Evolutionary conservation across 768 basidiomycete genomes (phyloP).

Genomic region (Suillus americanus): DNA sequence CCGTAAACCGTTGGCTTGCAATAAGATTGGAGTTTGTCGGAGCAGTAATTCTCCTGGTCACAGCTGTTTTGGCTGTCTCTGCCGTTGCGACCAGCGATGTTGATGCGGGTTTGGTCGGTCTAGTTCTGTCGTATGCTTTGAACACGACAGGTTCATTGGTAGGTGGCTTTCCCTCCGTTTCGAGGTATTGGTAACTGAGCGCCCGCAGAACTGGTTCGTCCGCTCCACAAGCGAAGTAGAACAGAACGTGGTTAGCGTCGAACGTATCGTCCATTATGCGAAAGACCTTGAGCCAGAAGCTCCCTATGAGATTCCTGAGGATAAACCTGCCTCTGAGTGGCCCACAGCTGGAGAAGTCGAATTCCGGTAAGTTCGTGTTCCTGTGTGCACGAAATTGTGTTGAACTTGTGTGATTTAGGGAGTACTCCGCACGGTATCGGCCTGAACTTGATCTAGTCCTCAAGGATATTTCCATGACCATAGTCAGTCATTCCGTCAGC

Average conservation of each 20-base stretch:
- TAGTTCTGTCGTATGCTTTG: slow-evolving; percentile 83
- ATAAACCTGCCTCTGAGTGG: slow-evolving; percentile 60
- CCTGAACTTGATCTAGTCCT: slow-evolving; percentile 78
- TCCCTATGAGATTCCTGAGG: slow-evolving; percentile 62
- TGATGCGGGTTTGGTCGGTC: slow-evolving; percentile 85
- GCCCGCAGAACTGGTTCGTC: slow-evolving; percentile 72
- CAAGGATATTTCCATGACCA: slow-evolving; percentile 67
- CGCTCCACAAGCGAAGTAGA: slow-evolving; percentile 86
- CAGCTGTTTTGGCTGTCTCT: slow-evolving; percentile 62
- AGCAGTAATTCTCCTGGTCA: slow-evolving; percentile 72
- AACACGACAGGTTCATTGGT: slow-evolving; percentile 83
- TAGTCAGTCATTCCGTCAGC: slow-evolving; percentile 42
- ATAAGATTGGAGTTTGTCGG: slow-evolving; percentile 85
- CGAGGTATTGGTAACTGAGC: slow-evolving; percentile 6
- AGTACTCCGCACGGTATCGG: slow-evolving; percentile 79
- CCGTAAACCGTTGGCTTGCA: slow-evolving; percentile 83
- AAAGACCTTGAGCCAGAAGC: slow-evolving; percentile 69
- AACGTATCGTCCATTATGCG: slow-evolving; percentile 83
- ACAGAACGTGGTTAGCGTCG: slow-evolving; percentile 87
- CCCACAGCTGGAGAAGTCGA: slow-evolving; percentile 71
- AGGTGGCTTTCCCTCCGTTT: slow-evolving; percentile 21
- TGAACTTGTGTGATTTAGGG: slow-evolving; percentile 33
- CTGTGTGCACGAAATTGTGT: neutral
- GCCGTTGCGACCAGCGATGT: slow-evolving; percentile 76
- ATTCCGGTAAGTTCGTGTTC: slow-evolving; percentile 54